Evolutionary conservation across 2,329 filamentous ascomycete species (phyloP).

Genomic region (Clarireedia hainanense): DNA sequence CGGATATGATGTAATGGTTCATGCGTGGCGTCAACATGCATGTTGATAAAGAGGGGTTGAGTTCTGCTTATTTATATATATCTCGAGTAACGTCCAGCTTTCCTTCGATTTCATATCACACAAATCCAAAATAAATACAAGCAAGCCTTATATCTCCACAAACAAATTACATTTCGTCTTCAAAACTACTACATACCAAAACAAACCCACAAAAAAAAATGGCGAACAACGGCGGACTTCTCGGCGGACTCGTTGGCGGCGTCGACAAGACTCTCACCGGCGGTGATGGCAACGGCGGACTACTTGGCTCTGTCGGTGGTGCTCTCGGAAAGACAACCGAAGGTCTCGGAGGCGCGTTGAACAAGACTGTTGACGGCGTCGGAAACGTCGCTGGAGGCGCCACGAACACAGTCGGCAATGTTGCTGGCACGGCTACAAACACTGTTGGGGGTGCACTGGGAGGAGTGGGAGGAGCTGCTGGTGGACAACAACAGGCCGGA

Average conservation of each 20-base stretch:
- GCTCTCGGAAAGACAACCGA: slow-evolving; percentile 31
- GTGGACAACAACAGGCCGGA: slow-evolving; percentile 8
- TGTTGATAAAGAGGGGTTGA: background rate
- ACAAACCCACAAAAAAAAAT: background rate
- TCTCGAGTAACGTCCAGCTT: too few species aligned
- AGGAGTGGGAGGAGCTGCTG: background rate
- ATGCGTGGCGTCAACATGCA: slow-evolving; percentile 4
- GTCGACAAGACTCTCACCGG: slow-evolving; percentile 34
- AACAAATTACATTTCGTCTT: background rate
- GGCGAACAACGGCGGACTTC: slow-evolving; percentile 9
- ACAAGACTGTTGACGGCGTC: slow-evolving; percentile 27
- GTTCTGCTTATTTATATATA: background rate
- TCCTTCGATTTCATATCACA: background rate
- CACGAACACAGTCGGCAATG: slow-evolving; percentile 10
- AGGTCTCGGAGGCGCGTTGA: slow-evolving; percentile 29
- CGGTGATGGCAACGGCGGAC: slow-evolving; percentile 32
- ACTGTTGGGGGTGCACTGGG: background rate
- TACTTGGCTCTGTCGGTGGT: slow-evolving; percentile 29
- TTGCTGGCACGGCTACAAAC: slow-evolving; percentile 1
- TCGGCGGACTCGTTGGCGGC: slow-evolving; percentile 22
- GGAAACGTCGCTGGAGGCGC: slow-evolving; percentile 29
- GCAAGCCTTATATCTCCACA: background rate
- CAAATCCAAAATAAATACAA: background rate
- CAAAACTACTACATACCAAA: background rate
- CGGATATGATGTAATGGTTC: background rate